Evolutionary conservation across 2,329 filamentous ascomycete genomes (phyloP).

Genomic region (Pestalotiopsis fici): DNA sequence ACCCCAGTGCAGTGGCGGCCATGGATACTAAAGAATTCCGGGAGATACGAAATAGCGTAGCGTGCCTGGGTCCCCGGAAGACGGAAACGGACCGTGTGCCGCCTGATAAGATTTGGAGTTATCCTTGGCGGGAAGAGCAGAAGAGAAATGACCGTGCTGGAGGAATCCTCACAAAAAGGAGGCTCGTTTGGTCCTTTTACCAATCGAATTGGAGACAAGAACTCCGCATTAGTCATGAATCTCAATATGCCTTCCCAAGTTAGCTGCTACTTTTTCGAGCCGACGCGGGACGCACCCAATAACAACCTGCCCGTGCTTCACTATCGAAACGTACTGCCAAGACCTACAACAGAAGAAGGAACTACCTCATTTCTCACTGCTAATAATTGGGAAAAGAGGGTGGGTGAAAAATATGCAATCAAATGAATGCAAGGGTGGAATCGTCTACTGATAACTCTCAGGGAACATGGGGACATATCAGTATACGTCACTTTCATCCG

Average conservation of each 20-base stretch:
- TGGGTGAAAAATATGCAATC: not conserved
- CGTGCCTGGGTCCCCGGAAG: not conserved
- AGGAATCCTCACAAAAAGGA: no score
- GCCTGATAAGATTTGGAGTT: not conserved
- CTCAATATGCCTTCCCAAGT: not conserved
- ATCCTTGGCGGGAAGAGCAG: not conserved
- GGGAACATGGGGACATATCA: not conserved
- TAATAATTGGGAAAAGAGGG: not conserved
- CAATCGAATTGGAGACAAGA: no score
- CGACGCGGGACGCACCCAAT: not conserved
- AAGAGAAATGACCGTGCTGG: no score
- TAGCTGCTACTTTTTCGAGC: not conserved
- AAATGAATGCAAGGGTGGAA: not conserved
- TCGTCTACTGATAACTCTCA: not conserved
- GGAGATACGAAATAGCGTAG: not conserved
- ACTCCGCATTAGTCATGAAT: not conserved
- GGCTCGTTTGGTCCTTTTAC: no score
- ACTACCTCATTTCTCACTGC: not conserved
- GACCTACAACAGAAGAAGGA: not conserved
- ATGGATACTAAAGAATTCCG: not conserved
- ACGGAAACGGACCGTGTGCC: not conserved
- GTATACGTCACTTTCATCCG: not conserved
- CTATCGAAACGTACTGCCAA: not conserved
- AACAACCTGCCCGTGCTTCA: not conserved
- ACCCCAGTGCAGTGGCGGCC: not conserved